Evolutionary conservation across 164 flowering plant genomes (phyloP).

Genomic region (Litsea cubeba): DNA sequence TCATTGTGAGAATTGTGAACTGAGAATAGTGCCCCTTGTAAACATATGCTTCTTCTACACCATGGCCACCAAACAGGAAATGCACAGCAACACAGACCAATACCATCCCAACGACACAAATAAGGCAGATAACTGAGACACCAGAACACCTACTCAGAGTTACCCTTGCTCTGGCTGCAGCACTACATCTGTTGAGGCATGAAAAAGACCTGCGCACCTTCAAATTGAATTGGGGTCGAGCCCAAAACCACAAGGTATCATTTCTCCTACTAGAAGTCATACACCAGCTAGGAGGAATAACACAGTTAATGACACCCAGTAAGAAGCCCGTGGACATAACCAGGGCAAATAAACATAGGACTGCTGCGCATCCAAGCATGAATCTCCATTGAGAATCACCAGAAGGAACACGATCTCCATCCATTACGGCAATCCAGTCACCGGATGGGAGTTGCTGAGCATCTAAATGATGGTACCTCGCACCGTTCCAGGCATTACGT

Average conservation of each 20-base stretch:
- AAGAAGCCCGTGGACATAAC: constrained; percentile 44
- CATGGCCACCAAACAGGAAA: constrained; percentile 65
- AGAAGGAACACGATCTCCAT: constrained; percentile 76
- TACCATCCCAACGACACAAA: constrained; percentile 28
- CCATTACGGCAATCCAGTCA: constrained; percentile 65
- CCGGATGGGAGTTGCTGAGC: constrained; percentile 60
- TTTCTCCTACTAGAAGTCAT: constrained; percentile 43
- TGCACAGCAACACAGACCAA: constrained; percentile 45
- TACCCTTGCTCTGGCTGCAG: constrained; percentile 35
- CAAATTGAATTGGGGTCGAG: constrained; percentile 36
- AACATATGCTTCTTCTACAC: constrained; percentile 60
- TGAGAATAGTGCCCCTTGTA: constrained; percentile 59
- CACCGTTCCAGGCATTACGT: constrained; percentile 72
- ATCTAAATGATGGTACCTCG: constrained; percentile 70
- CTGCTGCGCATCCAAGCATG: constrained; percentile 45
- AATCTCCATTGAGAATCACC: constrained; percentile 49
- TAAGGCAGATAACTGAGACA: constrained; percentile 29
- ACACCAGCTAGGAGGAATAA: constrained; percentile 60
- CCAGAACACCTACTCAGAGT: constrained; percentile 44
- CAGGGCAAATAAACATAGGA: constrained; percentile 30
- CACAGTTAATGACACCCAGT: constrained; percentile 56
- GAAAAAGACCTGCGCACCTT: constrained; percentile 46
- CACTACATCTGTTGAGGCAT: constrained; percentile 45
- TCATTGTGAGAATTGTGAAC: constrained; percentile 78
- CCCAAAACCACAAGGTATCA: constrained; percentile 37